phyloP scores from a whole-genome alignment of 352 stramenopile species.

The Globisporangium paddicum region DNA sequence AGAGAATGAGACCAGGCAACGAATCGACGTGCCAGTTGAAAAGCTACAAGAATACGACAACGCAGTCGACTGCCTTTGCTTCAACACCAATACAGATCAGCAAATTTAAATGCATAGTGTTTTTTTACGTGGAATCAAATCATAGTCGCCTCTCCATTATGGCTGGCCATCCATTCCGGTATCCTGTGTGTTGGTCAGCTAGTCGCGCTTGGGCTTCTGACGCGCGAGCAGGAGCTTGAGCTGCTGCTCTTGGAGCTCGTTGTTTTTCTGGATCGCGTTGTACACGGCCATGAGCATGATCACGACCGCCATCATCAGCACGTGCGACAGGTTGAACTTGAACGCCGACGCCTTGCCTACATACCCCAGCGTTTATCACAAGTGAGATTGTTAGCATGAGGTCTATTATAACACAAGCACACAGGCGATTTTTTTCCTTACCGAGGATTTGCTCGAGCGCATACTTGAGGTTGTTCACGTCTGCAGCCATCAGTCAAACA shows the following conservation, averaged over 20 bases:
- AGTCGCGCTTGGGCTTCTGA: slow-evolving; percentile 41
- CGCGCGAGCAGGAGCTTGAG: slow-evolving; percentile 40
- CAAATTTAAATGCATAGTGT: background rate
- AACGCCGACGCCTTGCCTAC: slow-evolving; percentile 60
- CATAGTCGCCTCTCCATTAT: background rate
- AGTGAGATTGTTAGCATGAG: background rate
- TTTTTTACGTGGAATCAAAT: background rate
- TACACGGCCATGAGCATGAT: slow-evolving; percentile 73
- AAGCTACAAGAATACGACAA: background rate
- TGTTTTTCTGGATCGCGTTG: slow-evolving; percentile 71
- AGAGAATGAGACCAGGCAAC: background rate
- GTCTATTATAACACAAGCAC: too few species aligned
- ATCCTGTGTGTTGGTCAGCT: slow-evolving; percentile 12
- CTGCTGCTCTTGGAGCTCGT: slow-evolving; percentile 66
- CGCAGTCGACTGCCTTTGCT: background rate
- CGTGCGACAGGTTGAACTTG: slow-evolving; percentile 80
- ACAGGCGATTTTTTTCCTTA: slow-evolving; percentile 7
- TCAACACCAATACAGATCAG: too few species aligned
- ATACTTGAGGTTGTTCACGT: slow-evolving; percentile 62
- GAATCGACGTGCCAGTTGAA: background rate
- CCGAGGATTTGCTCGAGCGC: slow-evolving; percentile 66
- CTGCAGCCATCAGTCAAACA: slow-evolving; percentile 17
- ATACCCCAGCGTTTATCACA: background rate
- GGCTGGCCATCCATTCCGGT: background rate
- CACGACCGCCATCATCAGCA: slow-evolving; percentile 76